Evolutionary conservation across 1,284 basidiomycete species (phyloP), one percentile per base, ranked within the genome.

Genomic region (Apiotrichum brassicae): DNA sequence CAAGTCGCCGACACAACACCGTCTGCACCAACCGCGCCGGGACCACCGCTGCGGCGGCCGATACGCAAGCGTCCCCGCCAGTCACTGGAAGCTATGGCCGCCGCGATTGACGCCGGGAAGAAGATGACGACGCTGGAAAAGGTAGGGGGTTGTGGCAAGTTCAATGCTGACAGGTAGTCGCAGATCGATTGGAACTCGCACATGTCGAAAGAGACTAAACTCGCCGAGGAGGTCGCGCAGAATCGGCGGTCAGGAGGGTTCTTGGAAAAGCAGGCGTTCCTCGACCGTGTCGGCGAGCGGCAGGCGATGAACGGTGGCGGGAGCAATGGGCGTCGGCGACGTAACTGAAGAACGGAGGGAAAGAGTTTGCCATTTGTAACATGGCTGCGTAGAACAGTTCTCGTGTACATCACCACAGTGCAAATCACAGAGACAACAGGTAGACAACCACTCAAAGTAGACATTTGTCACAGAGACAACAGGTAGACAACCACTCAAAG

Each of bases 41-140:
- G 38, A 34, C 51, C 59, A 4, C 50, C 34, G 4, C 40, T 37
- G 9, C 46, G 45, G 9, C 43, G 56, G 2, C 60, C 62, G 11
- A 40, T 57, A 11, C 61, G 68, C 6, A 68, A 68, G 38, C 54
- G 55, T 50, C 70, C 70, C n/a, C 60, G 70, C 12, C 66, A 67
- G 53, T 64, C 63, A 9, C 61, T 73, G 7, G 71, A 73, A 58
- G 54, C 59, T 11, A 68, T 73, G 63, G 63, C 70, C 3, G 69
- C 69, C 4, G 66, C 68, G 1, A 36, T 73, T 7, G 62, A 61
- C 43, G 61, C 57, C 34, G 69, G 68, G 13, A 73, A 71, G 60
- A 73, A 73, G 53, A 70, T 73, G 68, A 71, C 69, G 5, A 73
- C 70, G 8, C 52, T 72, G 22, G 71, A 72, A 47, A 73, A 73